Evolutionary conservation across 2,329 filamentous ascomycete species (phyloP).

Genomic region (Parastagonospora avenae): DNA sequence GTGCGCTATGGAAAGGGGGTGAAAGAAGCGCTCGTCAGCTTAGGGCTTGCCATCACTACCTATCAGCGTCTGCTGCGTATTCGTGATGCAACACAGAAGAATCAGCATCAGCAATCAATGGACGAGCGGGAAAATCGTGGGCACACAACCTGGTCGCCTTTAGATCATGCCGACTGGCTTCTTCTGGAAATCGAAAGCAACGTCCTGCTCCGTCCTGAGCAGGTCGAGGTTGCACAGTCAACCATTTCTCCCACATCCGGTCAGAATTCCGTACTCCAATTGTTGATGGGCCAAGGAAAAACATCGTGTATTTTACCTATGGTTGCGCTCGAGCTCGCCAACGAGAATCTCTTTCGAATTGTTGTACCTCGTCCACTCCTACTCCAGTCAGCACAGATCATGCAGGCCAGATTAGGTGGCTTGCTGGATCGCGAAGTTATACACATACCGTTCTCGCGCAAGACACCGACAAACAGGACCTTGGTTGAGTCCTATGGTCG

Average conservation of each 20-base stretch:
- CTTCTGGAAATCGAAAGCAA: conserved; percentile 70
- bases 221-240: conserved; percentile 66
- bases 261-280: conserved; percentile 65
- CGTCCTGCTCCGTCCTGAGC: conserved; percentile 65
- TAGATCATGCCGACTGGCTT: conserved; percentile 64
- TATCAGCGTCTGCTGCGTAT: conserved; percentile 56
- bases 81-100: conserved; percentile 32
- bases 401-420: conserved; percentile 61
- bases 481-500: conserved; percentile 41
- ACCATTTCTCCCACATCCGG: conserved; percentile 61
- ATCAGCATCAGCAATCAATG: conserved; percentile 19
- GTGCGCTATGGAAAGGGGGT: conserved; percentile 37
- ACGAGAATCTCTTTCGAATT: conserved; percentile 56
- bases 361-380: conserved; percentile 63
- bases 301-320: conserved; percentile 67
- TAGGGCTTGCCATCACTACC: conserved; percentile 52
- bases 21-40: conserved; percentile 49
- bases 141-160: conserved; percentile 63
- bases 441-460: conserved; percentile 65
- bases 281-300: conserved; percentile 71
- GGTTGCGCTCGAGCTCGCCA: conserved; percentile 54
- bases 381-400: conserved; percentile 62
- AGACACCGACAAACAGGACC: conserved; percentile 44
- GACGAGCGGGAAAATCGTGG: conserved; percentile 57
- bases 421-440: conserved; percentile 59